A percentile compares a stretch with the other conserved stretches of the same genome.
These are phyloP conservation scores for Coffea eugenioides DNA, from an alignment of 257 asterid genomes.

Conservation along the genomic window DNA sequence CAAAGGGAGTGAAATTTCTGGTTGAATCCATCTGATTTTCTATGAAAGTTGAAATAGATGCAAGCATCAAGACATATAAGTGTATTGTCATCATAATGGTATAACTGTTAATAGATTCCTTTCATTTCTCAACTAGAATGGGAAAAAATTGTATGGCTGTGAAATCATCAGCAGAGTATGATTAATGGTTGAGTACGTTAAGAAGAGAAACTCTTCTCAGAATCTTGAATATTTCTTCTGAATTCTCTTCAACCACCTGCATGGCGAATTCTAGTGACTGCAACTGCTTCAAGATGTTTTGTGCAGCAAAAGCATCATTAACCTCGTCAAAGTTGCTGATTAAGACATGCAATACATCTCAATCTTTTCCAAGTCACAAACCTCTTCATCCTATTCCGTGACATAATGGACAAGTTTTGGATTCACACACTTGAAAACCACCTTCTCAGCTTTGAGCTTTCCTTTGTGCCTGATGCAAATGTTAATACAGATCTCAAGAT, in stretches of 20 bases:
- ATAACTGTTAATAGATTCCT: neutral
- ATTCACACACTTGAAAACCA: slow-evolving; percentile 32
- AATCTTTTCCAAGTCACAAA: neutral
- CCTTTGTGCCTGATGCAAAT: slow-evolving; percentile 16
- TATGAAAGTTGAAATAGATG: no score
- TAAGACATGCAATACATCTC: slow-evolving; percentile 8
- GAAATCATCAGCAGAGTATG: neutral
- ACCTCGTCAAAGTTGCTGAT: neutral
- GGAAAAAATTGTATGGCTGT: neutral
- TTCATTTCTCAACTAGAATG: neutral
- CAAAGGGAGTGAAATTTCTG: no score
- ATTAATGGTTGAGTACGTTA: slow-evolving; percentile 5
- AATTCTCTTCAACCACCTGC: neutral
- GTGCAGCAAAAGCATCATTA: neutral
- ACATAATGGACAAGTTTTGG: slow-evolving; percentile 2
- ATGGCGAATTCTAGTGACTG: neutral
- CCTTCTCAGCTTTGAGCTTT: slow-evolving; percentile 5
- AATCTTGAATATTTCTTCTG: slow-evolving; percentile 23
- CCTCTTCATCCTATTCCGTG: neutral
- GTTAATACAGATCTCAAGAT: slow-evolving; percentile 20
- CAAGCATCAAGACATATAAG: no score
- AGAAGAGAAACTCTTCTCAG: slow-evolving; percentile 35
- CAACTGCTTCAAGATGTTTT: slow-evolving; percentile 27
- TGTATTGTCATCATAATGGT: no score
- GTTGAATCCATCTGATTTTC: no score